Conservation (phyloP, 345 rosid species). For the Moricandia moricandioides region DNA sequence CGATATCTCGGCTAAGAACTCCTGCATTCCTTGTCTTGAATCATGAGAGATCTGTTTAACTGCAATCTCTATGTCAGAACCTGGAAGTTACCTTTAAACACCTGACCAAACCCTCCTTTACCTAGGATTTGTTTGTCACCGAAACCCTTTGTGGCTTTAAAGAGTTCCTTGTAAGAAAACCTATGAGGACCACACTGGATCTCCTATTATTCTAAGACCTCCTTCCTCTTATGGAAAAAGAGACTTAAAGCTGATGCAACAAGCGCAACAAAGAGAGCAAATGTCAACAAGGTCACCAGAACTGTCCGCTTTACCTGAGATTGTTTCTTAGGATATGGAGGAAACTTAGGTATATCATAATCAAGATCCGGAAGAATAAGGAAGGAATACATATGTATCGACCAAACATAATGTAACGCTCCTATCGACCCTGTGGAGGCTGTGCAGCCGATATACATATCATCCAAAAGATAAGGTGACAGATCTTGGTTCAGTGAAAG, state of each 20-base stretch:
- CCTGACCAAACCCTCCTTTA: slow-evolving; percentile 25
- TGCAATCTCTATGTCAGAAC: neutral
- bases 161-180: slow-evolving; percentile 21
- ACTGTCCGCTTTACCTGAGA: slow-evolving; percentile 17
- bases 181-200: slow-evolving; percentile 18
- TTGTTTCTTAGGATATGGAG: slow-evolving; percentile 47
- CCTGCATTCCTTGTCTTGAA: slow-evolving; percentile 22
- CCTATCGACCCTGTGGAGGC: slow-evolving; percentile 28
- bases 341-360: slow-evolving; percentile 50
- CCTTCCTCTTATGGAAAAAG: neutral
- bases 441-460: neutral
- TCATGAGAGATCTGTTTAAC: slow-evolving; percentile 13
- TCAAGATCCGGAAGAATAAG: slow-evolving; percentile 38
- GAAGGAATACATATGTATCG: neutral
- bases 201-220: slow-evolving; percentile 30
- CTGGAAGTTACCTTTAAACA: slow-evolving; percentile 18
- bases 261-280: slow-evolving; percentile 25
- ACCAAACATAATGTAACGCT: slow-evolving; percentile 49
- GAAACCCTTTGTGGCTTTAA: slow-evolving; percentile 26
- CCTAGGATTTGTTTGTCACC: neutral
- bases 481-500: neutral
- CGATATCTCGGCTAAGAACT: slow-evolving; percentile 25
- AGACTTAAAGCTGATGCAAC: slow-evolving; percentile 15
- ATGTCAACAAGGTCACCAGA: slow-evolving; percentile 26
- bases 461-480: neutral